These are phyloP conservation scores for Penicillium bialowiezense DNA, from an alignment of 495 filamentous ascomycete genomes.

Conservation along the genomic window DNA sequence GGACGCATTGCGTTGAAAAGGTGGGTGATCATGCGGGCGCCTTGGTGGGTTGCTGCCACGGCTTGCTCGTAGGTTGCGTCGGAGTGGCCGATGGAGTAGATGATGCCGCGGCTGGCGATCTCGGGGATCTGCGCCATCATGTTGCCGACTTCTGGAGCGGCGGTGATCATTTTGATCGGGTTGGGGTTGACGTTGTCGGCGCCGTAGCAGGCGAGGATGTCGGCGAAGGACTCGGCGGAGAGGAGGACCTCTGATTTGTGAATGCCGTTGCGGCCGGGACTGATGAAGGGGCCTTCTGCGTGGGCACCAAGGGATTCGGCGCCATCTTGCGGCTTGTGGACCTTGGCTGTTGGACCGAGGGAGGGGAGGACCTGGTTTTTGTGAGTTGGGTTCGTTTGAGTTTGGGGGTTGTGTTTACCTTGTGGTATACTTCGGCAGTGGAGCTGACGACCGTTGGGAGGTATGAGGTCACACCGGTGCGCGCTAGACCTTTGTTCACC, in stretches of 20 bases:
- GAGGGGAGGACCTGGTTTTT: constrained; percentile 59
- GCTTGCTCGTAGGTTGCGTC: constrained; percentile 77
- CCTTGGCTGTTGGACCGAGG: constrained; percentile 62
- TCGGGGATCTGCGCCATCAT: constrained; percentile 61
- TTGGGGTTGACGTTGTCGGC: constrained; percentile 49
- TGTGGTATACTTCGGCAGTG: constrained; percentile 64
- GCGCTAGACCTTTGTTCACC: constrained; percentile 64
- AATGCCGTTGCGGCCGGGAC: constrained; percentile 66
- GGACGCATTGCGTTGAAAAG: constrained; percentile 89
- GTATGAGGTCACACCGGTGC: constrained; percentile 81
- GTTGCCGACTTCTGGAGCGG: constrained; percentile 70
- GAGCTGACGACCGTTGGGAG: constrained; percentile 73
- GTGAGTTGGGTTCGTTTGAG: background rate
- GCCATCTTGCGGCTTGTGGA: constrained; percentile 51
- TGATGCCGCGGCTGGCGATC: constrained; percentile 57
- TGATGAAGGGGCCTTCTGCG: constrained; percentile 81
- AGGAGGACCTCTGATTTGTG: constrained; percentile 66
- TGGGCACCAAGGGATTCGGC: constrained; percentile 82
- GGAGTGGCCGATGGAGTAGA: constrained; percentile 77
- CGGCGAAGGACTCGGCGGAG: constrained; percentile 44
- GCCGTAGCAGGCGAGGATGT: constrained; percentile 70
- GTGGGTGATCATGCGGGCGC: constrained; percentile 83
- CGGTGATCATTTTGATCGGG: constrained; percentile 72
- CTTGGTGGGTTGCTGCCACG: constrained; percentile 58
- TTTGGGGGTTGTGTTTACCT: constrained; percentile 24